Evolutionary conservation across 768 basidiomycete species (phyloP).

Genomic region (Amylocystis lapponica): DNA sequence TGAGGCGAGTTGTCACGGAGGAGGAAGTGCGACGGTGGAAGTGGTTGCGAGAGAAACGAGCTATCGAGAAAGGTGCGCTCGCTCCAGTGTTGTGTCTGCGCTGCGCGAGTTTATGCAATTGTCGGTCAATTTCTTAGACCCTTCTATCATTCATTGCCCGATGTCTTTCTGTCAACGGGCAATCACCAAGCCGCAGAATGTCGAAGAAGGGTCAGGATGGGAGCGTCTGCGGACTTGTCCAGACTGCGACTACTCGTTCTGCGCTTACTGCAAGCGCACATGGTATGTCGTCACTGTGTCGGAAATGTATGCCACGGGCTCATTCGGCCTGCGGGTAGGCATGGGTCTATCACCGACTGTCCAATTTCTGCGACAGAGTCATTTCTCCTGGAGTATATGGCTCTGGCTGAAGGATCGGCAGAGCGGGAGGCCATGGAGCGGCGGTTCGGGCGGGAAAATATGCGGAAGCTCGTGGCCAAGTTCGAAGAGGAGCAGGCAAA

Average conservation of each 20-base stretch:
- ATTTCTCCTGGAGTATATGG: slow-evolving; percentile 63
- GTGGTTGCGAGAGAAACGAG: slow-evolving; percentile 68
- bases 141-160: slow-evolving; percentile 76
- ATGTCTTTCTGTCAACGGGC: slow-evolving; percentile 76
- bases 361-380: slow-evolving; percentile 61
- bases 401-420: slow-evolving; percentile 44
- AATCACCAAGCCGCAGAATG: slow-evolving; percentile 51
- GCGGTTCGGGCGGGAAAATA: slow-evolving; percentile 56
- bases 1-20: slow-evolving; percentile 63
- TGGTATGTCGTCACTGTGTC: slow-evolving; percentile 52
- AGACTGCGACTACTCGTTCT: slow-evolving; percentile 73
- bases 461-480: slow-evolving; percentile 52
- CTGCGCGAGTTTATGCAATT: background rate
- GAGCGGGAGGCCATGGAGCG: slow-evolving; percentile 50
- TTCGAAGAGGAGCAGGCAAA: slow-evolving; percentile 75
- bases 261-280: slow-evolving; percentile 73
- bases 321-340: too few relatives aligned
- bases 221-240: slow-evolving; percentile 67
- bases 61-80: slow-evolving; percentile 67
- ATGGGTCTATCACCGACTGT: slow-evolving; percentile 73
- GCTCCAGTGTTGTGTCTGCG: background rate
- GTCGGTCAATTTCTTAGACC: too few relatives aligned
- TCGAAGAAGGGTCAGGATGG: slow-evolving; percentile 61
- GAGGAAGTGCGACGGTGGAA: slow-evolving; percentile 67
- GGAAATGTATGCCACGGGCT: background rate